Conservation (phyloP, 192 early-diverging fungal genomes). For the Backusella liffmaniae region DNA sequence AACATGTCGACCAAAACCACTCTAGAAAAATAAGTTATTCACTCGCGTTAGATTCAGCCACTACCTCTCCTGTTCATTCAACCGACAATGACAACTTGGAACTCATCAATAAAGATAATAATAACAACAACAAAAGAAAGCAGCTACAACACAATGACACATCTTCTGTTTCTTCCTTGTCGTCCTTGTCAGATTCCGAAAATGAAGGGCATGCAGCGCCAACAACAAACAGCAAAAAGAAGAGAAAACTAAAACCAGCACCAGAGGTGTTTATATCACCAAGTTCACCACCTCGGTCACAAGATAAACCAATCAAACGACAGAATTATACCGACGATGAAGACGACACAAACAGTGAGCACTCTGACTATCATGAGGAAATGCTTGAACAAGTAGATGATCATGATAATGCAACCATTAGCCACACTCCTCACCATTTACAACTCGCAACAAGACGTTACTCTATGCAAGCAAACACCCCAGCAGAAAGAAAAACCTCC, state of each 20-base stretch:
- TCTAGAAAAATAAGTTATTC: constrained; percentile 76
- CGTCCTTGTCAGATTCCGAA: not conserved
- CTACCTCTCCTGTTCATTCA: not conserved
- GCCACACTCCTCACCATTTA: not conserved
- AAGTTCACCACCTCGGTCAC: constrained; percentile 55
- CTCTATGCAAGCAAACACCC: not conserved
- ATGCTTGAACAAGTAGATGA: constrained; percentile 50
- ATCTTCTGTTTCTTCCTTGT: not conserved
- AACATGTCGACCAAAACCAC: constrained; percentile 66
- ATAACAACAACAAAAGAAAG: not conserved
- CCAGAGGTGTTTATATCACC: not conserved
- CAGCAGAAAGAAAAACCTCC: not conserved
- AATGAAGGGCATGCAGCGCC: not conserved
- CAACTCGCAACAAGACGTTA: not conserved
- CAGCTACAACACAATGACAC: not conserved
- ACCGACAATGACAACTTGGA: not conserved
- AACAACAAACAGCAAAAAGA: not conserved
- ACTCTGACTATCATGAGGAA: constrained; percentile 58
- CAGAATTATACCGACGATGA: not conserved
- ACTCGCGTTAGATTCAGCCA: constrained; percentile 38
- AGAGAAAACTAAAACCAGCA: not conserved
- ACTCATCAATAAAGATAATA: too few relatives aligned
- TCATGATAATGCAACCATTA: not conserved
- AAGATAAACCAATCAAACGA: constrained; percentile 57
- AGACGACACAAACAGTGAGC: constrained; percentile 38